Conservation (phyloP, 345 rosid genomes). For the Sisymbrium irio region DNA sequence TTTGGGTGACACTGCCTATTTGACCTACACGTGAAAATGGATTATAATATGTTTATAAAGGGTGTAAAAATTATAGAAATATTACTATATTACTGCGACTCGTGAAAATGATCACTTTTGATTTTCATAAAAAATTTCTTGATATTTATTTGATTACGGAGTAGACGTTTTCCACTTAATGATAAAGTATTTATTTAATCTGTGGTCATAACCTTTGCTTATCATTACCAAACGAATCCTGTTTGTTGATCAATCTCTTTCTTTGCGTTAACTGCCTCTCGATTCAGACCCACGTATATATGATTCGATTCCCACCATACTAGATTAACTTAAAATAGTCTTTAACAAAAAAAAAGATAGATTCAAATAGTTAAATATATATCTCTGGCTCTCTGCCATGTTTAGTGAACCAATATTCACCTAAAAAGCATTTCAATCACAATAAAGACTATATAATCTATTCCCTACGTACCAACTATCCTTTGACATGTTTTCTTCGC, state of each 20-base stretch:
- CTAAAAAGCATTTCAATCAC: background rate
- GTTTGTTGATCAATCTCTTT: slow-evolving; percentile 33
- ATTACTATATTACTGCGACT: background rate
- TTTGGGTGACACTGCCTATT: background rate
- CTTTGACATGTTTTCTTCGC: no score
- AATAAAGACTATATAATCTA: no score
- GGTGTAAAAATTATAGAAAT: background rate
- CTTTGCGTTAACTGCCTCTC: slow-evolving; percentile 20
- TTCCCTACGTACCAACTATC: no score
- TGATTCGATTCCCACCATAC: background rate
- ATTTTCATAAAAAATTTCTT: background rate
- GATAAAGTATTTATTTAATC: background rate
- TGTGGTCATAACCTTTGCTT: background rate
- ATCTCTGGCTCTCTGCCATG: background rate
- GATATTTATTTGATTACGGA: background rate
- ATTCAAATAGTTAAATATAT: background rate
- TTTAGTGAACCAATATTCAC: slow-evolving; percentile 28
- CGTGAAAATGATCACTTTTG: background rate
- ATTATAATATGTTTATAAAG: background rate
- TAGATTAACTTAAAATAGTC: background rate
- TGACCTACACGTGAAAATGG: background rate
- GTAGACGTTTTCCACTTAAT: background rate
- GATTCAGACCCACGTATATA: background rate
- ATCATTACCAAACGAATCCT: slow-evolving; percentile 15
- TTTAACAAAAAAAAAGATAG: no score